Evolutionary conservation across 768 basidiomycete species (phyloP).

Genomic region (Lyophyllum decastes): DNA sequence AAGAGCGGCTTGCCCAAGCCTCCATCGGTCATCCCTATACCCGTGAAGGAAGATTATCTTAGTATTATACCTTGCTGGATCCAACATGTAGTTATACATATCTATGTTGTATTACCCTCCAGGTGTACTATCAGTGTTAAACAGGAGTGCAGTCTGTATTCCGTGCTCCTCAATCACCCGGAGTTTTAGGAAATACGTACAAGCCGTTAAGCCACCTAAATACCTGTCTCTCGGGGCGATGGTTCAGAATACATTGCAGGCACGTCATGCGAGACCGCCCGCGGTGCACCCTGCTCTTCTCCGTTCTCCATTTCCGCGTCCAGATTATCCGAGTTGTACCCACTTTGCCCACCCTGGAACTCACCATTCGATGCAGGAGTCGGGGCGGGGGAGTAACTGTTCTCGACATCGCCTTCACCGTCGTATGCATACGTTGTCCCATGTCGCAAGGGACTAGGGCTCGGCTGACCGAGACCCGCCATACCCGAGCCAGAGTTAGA

Average conservation of each 20-base stretch:
- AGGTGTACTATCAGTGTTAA: neutral
- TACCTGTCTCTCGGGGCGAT: constrained; percentile 9
- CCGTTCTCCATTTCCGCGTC: constrained; percentile 35
- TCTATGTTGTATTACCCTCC: neutral
- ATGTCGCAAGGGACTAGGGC: constrained; percentile 47
- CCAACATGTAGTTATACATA: neutral
- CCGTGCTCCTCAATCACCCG: neutral
- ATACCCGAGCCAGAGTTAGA: constrained; percentile 11
- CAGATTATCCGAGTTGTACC: constrained; percentile 54
- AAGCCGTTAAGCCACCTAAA: neutral
- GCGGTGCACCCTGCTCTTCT: constrained; percentile 9
- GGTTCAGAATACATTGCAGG: constrained; percentile 2
- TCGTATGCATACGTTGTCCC: constrained; percentile 40
- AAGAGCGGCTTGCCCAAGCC: neutral
- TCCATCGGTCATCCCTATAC: neutral
- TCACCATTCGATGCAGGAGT: constrained; percentile 54
- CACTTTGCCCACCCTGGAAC: constrained; percentile 49
- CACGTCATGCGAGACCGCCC: constrained; percentile 2
- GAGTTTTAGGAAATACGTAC: neutral
- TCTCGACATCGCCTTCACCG: constrained; percentile 32
- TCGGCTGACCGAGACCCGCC: constrained; percentile 29
- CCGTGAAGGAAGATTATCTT: neutral
- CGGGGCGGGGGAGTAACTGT: constrained; percentile 50
- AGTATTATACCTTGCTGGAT: neutral
- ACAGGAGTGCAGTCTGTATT: neutral